These are phyloP conservation scores for Camelina sativa DNA, from an alignment of 345 rosid genomes.

Conservation along the genomic window DNA sequence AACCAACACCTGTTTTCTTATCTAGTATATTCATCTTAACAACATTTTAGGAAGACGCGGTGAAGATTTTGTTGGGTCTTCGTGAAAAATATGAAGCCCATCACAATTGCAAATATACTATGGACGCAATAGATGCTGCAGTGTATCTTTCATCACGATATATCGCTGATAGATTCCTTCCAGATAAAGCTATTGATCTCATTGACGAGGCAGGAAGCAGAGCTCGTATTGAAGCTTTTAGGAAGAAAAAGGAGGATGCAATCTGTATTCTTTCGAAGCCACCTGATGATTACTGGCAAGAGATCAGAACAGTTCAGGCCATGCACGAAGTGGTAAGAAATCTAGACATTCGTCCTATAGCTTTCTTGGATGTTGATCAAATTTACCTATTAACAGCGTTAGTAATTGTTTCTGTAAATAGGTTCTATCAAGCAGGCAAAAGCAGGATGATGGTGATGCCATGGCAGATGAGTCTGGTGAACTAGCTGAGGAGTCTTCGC, in stretches of 20 bases:
- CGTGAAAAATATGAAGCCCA: conserved; percentile 88
- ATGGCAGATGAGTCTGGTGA: conserved; percentile 53
- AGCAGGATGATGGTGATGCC: conserved; percentile 51
- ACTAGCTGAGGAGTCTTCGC: conserved; percentile 54
- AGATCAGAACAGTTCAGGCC: conserved; percentile 91
- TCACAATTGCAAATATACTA: conserved; percentile 83
- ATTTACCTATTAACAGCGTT: conserved; percentile 21
- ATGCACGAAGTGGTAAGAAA: conserved; percentile 92
- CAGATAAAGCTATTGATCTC: conserved; percentile 98
- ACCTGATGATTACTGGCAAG: conserved; percentile 97
- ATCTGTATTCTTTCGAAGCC: conserved; percentile 76
- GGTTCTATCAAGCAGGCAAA: conserved; percentile 69
- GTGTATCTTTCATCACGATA: conserved; percentile 85
- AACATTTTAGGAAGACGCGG: conserved; percentile 80
- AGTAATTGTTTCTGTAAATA: conserved; percentile 37
- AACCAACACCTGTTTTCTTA: conserved; percentile 31
- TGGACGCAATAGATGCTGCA: conserved; percentile 93
- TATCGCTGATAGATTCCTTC: conserved; percentile 90
- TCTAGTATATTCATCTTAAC: conserved; percentile 25
- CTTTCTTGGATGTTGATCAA: conserved; percentile 7
- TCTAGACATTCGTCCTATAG: not conserved
- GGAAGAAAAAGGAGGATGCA: conserved; percentile 82
- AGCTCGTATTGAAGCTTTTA: conserved; percentile 83
- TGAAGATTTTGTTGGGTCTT: conserved; percentile 82
- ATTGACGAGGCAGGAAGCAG: conserved; percentile 99